Evolutionary conservation across 192 early-diverging fungal species (phyloP), one percentile per base, ranked within the genome.

Genomic region (Linnemannia zychae): DNA sequence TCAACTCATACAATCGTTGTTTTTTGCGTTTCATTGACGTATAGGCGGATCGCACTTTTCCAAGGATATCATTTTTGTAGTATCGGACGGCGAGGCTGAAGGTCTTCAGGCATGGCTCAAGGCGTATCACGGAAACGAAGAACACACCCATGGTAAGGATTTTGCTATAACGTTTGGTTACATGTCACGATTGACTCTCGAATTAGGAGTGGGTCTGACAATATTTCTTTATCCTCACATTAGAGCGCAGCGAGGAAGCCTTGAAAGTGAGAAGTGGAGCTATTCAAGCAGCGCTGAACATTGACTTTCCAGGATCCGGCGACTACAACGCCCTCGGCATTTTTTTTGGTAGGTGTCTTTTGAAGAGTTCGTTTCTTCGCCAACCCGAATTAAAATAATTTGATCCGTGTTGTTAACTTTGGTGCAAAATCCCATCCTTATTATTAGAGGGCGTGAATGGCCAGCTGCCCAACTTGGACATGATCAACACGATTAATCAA

Each of bases 401-500:
- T 50, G 1, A 40, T 36, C 75, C 44, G 15, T 38, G 38, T 65
- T 38, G 48, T 11, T 34, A 16, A 28, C 46, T 15, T 16, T 7
- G 9, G n/a, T 44, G 34, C 47, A 7, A 20, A 24, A 4, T 72
- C 20, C 3, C 22, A 16, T 0, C 31, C 11, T 66, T 17, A 67
- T 49, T 68, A 22, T 52, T 75, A 93, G 93, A 93, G 90, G 97
- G 98, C 9, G 91, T 97, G 22, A 96, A 96, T 83, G 98, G 98
- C 6, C 96, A 97, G 84, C 91, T 97, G 52, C 94, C 96, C 20
- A 99, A 99, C 83, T 91, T 97, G 40, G 98, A 99, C 85, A 89
- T 97, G 72, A 90, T 98, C 75, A 96, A 96, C 49, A 95, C 94
- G 1, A 89, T 96, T 22, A 90, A 91, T 24, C 76, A 87, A 33